Base-by-base conservation (phyloP, 306 rosid species). In the Ammopiptanthus mongolicus region DNA sequence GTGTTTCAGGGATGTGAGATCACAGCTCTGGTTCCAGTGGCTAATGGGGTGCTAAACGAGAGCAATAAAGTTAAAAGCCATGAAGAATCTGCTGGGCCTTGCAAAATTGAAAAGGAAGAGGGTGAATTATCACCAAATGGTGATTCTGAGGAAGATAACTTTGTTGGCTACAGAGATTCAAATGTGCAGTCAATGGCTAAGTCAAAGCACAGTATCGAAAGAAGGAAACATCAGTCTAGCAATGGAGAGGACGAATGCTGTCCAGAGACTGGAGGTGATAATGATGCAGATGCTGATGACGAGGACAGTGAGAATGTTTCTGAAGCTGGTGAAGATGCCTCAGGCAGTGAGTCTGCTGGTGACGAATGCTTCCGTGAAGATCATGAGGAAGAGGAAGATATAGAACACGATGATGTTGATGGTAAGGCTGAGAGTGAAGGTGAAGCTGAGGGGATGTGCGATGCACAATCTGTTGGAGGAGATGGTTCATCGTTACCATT, bases 381-480 rank as follows among this genome's bases (percentile, higher is more conserved):
- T 72, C 97, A 87, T 25, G 94, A 85, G 66, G 95, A 88, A 64
- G 95, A 87, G 75, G 96, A 87, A 50, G 96, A 90, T 79, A 81
- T 79, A n/a, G 98, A 87, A 47, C 89, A 78, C 19, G 93, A 88
- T 67, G 98, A 85, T 60, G 85, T 80, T 71, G 93, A 90, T 80
- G 91, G 84, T 74, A 96, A 90, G 91, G 99, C 84, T 81, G 99
- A 92, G 89, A 91, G 99, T 75, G 99, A 95, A 87, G 99, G 97
- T 34, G 99, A 96, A 87, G 97, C 90, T 33, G 99, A 90, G 67
- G 98, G 89, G 74, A 82, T 83, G 79, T 83, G 81, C 69, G 97
- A 90, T 82, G 86, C 77, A 53, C 97, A 92, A 69, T 73, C 77
- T 37, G 84, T 72, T 60, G 95, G 86, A 71, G 95, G 86, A 71